These are phyloP conservation scores for Paraphaeosphaeria minitans DNA, from an alignment of 2,329 filamentous ascomycete genomes.

Conservation along the genomic window DNA sequence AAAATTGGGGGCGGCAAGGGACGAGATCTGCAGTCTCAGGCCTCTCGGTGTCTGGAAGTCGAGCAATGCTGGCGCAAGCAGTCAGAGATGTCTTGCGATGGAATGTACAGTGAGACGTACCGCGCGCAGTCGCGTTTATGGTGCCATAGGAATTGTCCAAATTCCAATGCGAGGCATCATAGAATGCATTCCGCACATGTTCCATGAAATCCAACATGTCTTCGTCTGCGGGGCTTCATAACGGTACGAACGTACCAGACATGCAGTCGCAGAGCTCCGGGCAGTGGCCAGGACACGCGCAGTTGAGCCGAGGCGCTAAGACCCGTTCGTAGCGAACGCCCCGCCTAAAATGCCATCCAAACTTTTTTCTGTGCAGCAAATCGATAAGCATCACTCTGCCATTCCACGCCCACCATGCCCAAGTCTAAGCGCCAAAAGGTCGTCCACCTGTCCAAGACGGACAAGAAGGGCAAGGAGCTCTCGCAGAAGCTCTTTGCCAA, in stretches of 20 bases:
- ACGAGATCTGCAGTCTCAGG: conserved; percentile 84
- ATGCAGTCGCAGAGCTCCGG: conserved; percentile 1
- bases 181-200: conserved; percentile 91
- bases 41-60: conserved; percentile 87
- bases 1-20: conserved; percentile 89
- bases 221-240: conserved; percentile 33
- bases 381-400: conserved; percentile 19
- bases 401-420: conserved; percentile 69
- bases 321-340: conserved; percentile 38
- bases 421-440: conserved; percentile 93
- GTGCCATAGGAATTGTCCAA: conserved; percentile 89
- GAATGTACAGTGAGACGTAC: conserved; percentile 51
- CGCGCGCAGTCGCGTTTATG: conserved; percentile 81
- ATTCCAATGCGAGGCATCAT: conserved; percentile 85
- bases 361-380: conserved; percentile 32
- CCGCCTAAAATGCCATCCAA: conserved; percentile 32
- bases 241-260: conserved; percentile 7
- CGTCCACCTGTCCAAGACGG: conserved; percentile 86
- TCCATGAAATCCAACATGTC: conserved; percentile 97
- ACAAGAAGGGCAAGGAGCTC: conserved; percentile 91
- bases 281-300: conserved; percentile 1
- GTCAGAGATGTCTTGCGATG: conserved; percentile 18
- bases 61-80: conserved; percentile 68
- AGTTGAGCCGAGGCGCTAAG: conserved; percentile 36
- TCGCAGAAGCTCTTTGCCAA: conserved; percentile 87